Percentiles rank a stretch among this genome's conserved stretches.
phyloP scores from a whole-genome alignment of 352 stramenopile genomes.

The Globisporangium irregulare region DNA sequence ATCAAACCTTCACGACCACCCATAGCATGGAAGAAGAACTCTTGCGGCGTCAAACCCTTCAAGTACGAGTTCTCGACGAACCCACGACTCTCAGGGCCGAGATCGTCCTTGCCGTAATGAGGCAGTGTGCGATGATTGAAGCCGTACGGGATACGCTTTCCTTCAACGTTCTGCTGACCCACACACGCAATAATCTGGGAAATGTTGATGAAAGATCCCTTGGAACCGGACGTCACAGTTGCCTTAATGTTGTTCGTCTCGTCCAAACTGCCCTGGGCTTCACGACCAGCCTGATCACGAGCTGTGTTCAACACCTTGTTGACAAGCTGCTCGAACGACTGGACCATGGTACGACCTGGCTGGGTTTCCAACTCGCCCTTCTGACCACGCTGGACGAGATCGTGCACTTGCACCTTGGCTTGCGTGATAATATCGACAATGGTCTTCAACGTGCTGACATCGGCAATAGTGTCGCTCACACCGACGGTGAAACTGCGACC shows the following conservation, averaged over 20 bases:
- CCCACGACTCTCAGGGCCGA: conserved; percentile 96
- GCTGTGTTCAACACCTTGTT: conserved; percentile 95
- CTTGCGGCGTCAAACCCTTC: conserved; percentile 90
- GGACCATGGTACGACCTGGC: conserved; percentile 98
- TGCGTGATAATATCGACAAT: conserved; percentile 99
- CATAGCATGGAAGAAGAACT: conserved; percentile 99
- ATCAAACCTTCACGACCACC: conserved; percentile 98
- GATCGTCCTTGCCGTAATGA: conserved; percentile 96
- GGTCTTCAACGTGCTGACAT: conserved; percentile 96
- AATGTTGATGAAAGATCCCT: conserved; percentile 99
- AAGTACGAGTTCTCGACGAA: conserved; percentile 99
- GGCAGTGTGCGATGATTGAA: conserved; percentile 95
- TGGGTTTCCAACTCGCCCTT: conserved; percentile 97
- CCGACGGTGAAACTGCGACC: conserved; percentile 98
- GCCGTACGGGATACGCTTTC: conserved; percentile 96
- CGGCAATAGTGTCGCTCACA: conserved; percentile 98
- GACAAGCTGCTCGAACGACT: conserved; percentile 98
- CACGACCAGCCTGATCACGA: conserved; percentile 79
- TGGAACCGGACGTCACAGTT: conserved; percentile 98
- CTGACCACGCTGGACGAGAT: conserved; percentile 96
- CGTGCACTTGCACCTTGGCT: conserved; percentile 93
- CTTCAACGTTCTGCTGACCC: conserved; percentile 98
- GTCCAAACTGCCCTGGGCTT: conserved; percentile 87
- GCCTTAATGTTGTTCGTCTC: conserved; percentile 99
- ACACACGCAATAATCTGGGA: conserved; percentile 99